Conservation (phyloP, 2,329 filamentous ascomycete species). For the Didymella segeticola region DNA sequence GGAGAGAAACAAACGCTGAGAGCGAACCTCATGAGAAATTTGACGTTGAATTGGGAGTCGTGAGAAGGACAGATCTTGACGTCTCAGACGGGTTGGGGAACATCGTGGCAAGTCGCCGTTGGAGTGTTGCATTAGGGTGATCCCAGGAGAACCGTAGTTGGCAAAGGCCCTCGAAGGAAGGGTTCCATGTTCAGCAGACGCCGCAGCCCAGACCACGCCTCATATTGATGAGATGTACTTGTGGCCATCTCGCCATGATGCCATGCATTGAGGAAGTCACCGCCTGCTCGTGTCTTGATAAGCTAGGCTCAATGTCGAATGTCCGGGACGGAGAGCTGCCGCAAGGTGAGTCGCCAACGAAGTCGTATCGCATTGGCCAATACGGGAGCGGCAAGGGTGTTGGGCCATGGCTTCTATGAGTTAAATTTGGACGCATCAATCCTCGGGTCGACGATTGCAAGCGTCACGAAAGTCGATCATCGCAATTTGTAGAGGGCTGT, state of each 20-base stretch:
- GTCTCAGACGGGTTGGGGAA: neutral
- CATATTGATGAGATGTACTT: constrained; percentile 14
- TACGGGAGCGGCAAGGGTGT: constrained; percentile 14
- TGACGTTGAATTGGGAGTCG: neutral
- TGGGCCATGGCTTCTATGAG: constrained; percentile 11
- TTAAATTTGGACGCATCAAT: constrained; percentile 19
- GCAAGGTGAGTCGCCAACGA: constrained; percentile 14
- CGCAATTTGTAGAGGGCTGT: neutral
- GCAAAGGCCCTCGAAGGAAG: constrained; percentile 10
- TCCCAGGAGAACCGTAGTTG: neutral
- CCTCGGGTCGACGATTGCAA: constrained; percentile 6
- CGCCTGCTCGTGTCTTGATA: constrained; percentile 7
- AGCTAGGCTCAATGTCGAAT: constrained; percentile 10
- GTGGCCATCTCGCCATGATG: constrained; percentile 8
- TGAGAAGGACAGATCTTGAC: neutral
- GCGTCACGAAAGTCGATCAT: constrained; percentile 13
- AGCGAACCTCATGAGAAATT: neutral
- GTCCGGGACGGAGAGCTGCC: constrained; percentile 14
- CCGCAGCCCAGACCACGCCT: constrained; percentile 9
- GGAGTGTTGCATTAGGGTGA: neutral
- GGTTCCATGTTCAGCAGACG: constrained; percentile 7
- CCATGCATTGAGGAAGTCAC: constrained; percentile 17
- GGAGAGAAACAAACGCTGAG: constrained; percentile 3
- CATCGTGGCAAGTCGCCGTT: neutral
- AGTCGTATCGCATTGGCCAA: constrained; percentile 11